Conservation (phyloP, 805 yeast genomes). For the Wickerhamomyces strasburgensis region DNA sequence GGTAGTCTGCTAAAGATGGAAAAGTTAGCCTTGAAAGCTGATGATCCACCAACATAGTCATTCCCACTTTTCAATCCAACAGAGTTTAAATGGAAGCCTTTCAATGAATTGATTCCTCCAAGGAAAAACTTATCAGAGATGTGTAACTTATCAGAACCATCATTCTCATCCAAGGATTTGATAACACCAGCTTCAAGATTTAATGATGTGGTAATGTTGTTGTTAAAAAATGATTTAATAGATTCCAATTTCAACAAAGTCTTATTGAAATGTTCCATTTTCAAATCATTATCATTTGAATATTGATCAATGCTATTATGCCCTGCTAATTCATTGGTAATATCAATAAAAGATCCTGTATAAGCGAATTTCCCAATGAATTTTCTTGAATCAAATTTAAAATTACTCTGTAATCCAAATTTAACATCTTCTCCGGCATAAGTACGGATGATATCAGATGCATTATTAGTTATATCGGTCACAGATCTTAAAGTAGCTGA, state of each 20-base stretch:
- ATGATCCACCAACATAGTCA: conserved; percentile 55
- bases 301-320: conserved; percentile 23
- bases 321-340: conserved; percentile 40
- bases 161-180: conserved; percentile 21
- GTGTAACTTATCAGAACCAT: conserved; percentile 38
- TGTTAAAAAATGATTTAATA: conserved; percentile 37
- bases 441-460: conserved; percentile 49
- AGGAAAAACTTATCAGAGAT: conserved; percentile 67
- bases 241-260: conserved; percentile 19
- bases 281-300: conserved; percentile 25
- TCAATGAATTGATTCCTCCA: conserved; percentile 60
- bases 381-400: conserved; percentile 39
- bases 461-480: conserved; percentile 46
- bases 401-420: conserved; percentile 39
- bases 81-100: conserved; percentile 59
- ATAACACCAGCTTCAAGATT: conserved; percentile 49
- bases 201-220: conserved; percentile 43
- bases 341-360: conserved; percentile 36
- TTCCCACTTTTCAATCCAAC: conserved; percentile 45
- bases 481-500: conserved; percentile 54
- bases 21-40: conserved; percentile 43
- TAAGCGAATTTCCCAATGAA: conserved; percentile 39
- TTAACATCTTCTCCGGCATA: conserved; percentile 56
- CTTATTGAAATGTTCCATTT: conserved; percentile 24
- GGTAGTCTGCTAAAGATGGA: conserved; percentile 54